Percentiles rank a stretch among this genome's conserved stretches.
These are phyloP conservation scores for Citrullus mucosospermus DNA, from an alignment of 306 rosid species.

Conservation along the genomic window DNA sequence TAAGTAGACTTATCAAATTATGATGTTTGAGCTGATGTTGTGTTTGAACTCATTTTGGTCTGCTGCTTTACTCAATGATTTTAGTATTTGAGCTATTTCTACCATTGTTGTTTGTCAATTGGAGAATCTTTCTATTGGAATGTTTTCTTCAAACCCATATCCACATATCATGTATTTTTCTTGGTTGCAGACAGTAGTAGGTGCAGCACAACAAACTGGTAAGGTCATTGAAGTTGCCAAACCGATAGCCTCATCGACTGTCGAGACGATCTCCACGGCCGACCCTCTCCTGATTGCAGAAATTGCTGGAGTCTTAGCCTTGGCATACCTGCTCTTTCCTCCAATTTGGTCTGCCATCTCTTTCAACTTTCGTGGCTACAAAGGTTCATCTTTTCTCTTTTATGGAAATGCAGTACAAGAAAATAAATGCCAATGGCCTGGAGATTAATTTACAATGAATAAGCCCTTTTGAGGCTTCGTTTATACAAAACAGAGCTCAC, in stretches of 20 bases:
- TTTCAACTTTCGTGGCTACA: slow-evolving; percentile 64
- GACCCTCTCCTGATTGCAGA: slow-evolving; percentile 68
- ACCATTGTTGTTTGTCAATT: not conserved
- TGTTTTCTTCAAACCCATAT: not conserved
- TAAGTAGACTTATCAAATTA: not conserved
- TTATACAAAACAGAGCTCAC: not conserved
- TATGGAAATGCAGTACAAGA: slow-evolving; percentile 4
- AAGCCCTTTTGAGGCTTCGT: not conserved
- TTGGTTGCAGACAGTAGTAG: slow-evolving; percentile 62
- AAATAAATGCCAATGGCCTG: not conserved
- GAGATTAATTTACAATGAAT: no score
- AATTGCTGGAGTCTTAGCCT: slow-evolving; percentile 58
- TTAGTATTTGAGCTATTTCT: not conserved
- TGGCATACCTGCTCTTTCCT: slow-evolving; percentile 68
- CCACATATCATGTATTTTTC: slow-evolving; percentile 1
- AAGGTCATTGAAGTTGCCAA: slow-evolving; percentile 73
- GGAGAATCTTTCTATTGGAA: not conserved
- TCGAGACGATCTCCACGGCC: slow-evolving; percentile 54
- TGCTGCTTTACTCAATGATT: not conserved
- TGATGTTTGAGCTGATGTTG: not conserved
- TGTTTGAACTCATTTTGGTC: not conserved
- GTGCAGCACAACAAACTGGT: slow-evolving; percentile 69
- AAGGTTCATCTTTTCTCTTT: slow-evolving; percentile 39
- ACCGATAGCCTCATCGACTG: slow-evolving; percentile 73
- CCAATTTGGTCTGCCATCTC: slow-evolving; percentile 72